A percentile compares a stretch with the other conserved stretches of the same genome.
Conservation (phyloP, 129 eudicot genomes). For the Flaveria brownii region DNA sequence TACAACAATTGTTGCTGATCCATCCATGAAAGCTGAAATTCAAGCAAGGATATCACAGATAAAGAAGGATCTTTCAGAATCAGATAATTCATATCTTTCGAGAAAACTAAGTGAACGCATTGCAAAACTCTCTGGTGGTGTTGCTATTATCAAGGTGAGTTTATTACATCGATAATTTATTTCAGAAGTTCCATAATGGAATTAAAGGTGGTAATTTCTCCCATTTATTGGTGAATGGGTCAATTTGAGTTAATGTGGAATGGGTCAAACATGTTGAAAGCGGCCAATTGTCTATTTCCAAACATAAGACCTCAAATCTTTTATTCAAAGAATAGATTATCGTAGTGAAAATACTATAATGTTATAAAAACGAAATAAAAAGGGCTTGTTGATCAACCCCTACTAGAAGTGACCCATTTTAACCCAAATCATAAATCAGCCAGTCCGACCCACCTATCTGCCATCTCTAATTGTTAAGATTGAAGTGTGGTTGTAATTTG, state of each 20-base stretch:
- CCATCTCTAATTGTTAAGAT: not conserved
- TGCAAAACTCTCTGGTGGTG: constrained; percentile 88
- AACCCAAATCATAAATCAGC: not conserved
- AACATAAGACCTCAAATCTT: not conserved
- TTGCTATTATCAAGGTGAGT: constrained; percentile 74
- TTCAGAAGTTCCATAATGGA: not conserved
- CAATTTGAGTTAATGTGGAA: not conserved
- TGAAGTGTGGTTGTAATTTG: not conserved
- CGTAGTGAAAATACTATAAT: not conserved
- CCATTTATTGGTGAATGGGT: not conserved
- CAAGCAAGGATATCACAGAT: constrained; percentile 85
- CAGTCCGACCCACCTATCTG: not conserved
- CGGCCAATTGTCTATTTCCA: not conserved
- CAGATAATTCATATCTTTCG: constrained; percentile 56
- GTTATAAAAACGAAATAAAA: too few relatives aligned
- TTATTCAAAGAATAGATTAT: not conserved
- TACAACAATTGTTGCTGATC: constrained; percentile 87
- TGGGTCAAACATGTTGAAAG: not conserved
- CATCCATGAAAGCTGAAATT: constrained; percentile 73
- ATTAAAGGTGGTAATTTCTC: not conserved
- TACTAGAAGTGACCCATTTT: not conserved
- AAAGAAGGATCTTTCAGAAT: constrained; percentile 84
- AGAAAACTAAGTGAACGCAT: constrained; percentile 77
- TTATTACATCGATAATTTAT: not conserved
- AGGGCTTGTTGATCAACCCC: not conserved